Base-by-base conservation (phyloP, 345 rosid genomes). In the Murraya paniculata region DNA sequence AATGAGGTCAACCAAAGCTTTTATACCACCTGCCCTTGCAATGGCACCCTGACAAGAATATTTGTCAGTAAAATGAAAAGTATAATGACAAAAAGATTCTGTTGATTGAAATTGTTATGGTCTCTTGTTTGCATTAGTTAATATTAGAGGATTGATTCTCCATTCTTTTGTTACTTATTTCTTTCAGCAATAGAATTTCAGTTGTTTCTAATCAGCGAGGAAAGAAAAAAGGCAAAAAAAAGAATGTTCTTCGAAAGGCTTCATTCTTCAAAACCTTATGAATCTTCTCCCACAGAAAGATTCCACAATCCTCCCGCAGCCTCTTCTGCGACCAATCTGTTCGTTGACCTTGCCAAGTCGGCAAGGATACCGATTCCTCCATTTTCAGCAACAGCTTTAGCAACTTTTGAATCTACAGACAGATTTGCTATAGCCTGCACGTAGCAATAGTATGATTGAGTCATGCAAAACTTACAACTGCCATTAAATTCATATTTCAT, bases 231-330 rank as follows among this genome's bases (percentile, higher is more conserved):
- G 0, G 21, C 2, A 62, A 28, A 6, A 6, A 8, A 28, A 27
- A 60, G 19, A 19, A 64, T 64, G 39, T 64, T 24, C 9, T 5
- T 68, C 66, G 71, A 50, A 57, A 41, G 21, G 62, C 69, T 78
- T 69, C 45, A 67, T n/a, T 58, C 50, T 74, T 31, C n/a, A 64
- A 73, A 77, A 83, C 88, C 86, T 83, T 86, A 77, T 79, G 88
- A 69, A 69, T 86, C 86, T 79, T 83, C 88, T 79, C 88, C 88
- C 38, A 86, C 85, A 24, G 88, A 86, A 74, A 86, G 84, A 71
- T 83, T 86, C 86, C 88, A 86, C 5, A 86, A 78, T 30, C 88
- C 88, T 67, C 86, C 88, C 45, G 82, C 83, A 74, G 80, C 88
- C 81, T 83, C 88, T 81, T 86, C 88, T 2, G 82, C 88, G 31